These are phyloP conservation scores for Xylaria sp. DNA, from an alignment of 2,329 filamentous ascomycete species.

Conservation along the genomic window DNA sequence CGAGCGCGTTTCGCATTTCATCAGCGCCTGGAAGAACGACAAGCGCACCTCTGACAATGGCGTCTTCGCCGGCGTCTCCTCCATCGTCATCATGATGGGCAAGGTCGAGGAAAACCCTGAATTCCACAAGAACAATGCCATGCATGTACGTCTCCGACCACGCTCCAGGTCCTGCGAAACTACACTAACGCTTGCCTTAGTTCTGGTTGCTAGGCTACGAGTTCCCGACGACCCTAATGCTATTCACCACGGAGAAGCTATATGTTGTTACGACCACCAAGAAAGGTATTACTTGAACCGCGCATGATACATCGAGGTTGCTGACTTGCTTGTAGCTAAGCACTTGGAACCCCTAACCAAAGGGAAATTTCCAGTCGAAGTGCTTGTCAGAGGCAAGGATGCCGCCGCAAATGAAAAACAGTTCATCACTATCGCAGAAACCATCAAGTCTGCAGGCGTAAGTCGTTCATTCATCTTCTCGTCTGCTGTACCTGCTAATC, in stretches of 20 bases:
- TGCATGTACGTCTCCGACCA: constrained; percentile 75
- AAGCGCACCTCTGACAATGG: constrained; percentile 82
- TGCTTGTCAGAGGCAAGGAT: constrained; percentile 92
- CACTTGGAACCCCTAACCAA: constrained; percentile 92
- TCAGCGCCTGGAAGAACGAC: constrained; percentile 95
- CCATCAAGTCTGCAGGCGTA: constrained; percentile 88
- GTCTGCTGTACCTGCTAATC: constrained; percentile 30
- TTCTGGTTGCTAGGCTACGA: constrained; percentile 99
- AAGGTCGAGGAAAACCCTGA: constrained; percentile 89
- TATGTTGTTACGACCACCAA: constrained; percentile 96
- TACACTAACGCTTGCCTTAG: constrained; percentile 57
- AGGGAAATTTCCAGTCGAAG: constrained; percentile 90
- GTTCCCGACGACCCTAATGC: constrained; percentile 93
- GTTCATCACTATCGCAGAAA: constrained; percentile 83
- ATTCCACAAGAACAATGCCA: constrained; percentile 95
- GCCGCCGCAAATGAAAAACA: constrained; percentile 90
- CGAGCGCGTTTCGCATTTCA: constrained; percentile 87
- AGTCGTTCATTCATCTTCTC: constrained; percentile 51
- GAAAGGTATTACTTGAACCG: constrained; percentile 73
- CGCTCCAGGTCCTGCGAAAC: neutral
- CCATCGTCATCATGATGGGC: constrained; percentile 90
- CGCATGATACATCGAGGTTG: constrained; percentile 12
- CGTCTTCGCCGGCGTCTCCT: constrained; percentile 85
- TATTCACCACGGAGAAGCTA: constrained; percentile 87
- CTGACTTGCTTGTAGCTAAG: constrained; percentile 71